These are phyloP conservation scores for Russula earlei DNA, from an alignment of 768 basidiomycete genomes.

Conservation along the genomic window DNA sequence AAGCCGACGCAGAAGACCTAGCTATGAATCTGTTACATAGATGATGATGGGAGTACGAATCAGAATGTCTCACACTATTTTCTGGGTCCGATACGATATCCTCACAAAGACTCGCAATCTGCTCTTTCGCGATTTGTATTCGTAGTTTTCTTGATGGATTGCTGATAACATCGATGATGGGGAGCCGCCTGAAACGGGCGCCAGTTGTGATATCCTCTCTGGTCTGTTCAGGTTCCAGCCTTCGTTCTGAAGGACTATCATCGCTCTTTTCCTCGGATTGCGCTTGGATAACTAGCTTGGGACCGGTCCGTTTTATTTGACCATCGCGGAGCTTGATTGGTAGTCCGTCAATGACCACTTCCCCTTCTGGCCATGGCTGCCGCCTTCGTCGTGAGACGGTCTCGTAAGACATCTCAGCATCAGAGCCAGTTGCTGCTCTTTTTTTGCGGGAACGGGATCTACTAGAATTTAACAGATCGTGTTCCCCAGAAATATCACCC, in stretches of 20 bases:
- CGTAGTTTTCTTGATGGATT: conserved; percentile 56
- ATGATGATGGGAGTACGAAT: not conserved
- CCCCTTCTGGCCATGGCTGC: conserved; percentile 36
- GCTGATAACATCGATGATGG: conserved; percentile 61
- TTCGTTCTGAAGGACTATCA: conserved; percentile 25
- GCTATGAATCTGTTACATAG: conserved; percentile 34
- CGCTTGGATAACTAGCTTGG: conserved; percentile 23
- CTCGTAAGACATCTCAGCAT: conserved; percentile 68
- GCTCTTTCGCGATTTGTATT: conserved; percentile 79
- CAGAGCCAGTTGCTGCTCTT: conserved; percentile 35
- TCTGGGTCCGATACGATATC: conserved; percentile 94
- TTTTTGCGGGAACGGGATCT: conserved; percentile 19
- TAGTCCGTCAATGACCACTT: conserved; percentile 48
- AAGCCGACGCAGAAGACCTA: conserved; percentile 80
- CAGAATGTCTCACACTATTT: conserved; percentile 59
- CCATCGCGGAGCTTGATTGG: conserved; percentile 87
- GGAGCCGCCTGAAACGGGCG: conserved; percentile 78
- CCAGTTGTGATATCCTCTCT: conserved; percentile 74
- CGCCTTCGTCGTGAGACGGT: conserved; percentile 43
- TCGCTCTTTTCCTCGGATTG: conserved; percentile 29
- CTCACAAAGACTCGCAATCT: conserved; percentile 88
- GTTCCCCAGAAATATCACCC: conserved; percentile 25
- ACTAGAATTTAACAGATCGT: conserved; percentile 20
- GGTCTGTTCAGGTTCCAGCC: conserved; percentile 22
- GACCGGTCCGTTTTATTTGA: conserved; percentile 52